These are phyloP conservation scores for Penicillium longicatenatum DNA, from an alignment of 495 filamentous ascomycete species.

Conservation along the genomic window DNA sequence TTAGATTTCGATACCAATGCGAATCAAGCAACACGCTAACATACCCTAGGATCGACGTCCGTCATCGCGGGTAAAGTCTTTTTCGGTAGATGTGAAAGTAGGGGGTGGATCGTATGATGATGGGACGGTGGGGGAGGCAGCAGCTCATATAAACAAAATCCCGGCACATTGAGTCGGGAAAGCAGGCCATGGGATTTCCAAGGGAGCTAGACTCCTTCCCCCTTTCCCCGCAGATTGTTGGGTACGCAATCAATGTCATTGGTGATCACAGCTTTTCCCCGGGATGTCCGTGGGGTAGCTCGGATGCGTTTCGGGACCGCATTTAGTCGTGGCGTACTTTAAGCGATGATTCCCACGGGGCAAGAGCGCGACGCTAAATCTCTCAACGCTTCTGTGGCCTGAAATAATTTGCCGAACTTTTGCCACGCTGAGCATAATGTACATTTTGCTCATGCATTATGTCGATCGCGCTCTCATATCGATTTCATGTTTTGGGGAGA, in stretches of 20 bases:
- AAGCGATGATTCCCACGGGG: not conserved
- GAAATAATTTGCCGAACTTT: not conserved
- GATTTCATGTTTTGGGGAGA: too few relatives aligned
- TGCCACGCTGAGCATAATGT: not conserved
- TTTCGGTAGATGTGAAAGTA: not conserved
- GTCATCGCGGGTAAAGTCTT: not conserved
- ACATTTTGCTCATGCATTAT: too few relatives aligned
- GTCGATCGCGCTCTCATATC: too few relatives aligned
- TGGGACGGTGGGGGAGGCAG: not conserved
- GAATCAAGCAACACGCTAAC: not conserved
- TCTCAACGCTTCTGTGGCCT: not conserved
- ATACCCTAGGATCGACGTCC: conserved; percentile 2
- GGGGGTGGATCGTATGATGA: not conserved
- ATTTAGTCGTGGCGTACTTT: conserved; percentile 1
- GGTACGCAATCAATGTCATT: not conserved
- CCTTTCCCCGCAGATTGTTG: conserved; percentile 10
- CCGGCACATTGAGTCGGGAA: conserved; percentile 11
- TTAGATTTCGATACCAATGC: conserved; percentile 6
- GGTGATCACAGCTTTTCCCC: conserved; percentile 3
- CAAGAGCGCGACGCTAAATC: not conserved
- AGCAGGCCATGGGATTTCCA: conserved; percentile 5
- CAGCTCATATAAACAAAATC: conserved; percentile 15
- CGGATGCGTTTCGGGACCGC: conserved; percentile 30
- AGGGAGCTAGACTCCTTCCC: not conserved
- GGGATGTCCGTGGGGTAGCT: conserved; percentile 19